These are phyloP conservation scores for Guadua angustifolia DNA, from an alignment of 176 grass and related monocot genomes.

Conservation along the genomic window DNA sequence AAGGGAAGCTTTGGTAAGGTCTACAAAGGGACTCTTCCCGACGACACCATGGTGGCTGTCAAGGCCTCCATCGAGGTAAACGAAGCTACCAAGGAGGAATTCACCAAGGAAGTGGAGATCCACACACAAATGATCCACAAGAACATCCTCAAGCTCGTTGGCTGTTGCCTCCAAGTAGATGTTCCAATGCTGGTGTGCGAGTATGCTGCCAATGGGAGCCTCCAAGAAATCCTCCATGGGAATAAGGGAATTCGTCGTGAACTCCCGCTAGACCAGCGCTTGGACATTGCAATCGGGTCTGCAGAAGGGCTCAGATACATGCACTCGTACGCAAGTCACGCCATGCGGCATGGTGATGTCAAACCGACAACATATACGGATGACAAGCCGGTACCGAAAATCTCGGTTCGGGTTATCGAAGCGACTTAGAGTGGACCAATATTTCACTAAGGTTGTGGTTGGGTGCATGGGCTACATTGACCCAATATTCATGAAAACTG, in stretches of 20 bases:
- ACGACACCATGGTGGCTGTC: too few species aligned
- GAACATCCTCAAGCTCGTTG: too few species aligned
- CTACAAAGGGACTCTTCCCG: too few species aligned
- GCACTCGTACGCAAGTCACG: neutral
- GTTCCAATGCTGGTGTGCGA: too few species aligned
- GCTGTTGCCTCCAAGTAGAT: too few species aligned
- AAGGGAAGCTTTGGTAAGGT: too few species aligned
- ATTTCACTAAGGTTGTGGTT: neutral
- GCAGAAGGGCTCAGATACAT: conserved; percentile 12
- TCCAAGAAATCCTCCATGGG: neutral
- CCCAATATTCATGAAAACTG: conserved; percentile 14
- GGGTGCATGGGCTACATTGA: conserved; percentile 5
- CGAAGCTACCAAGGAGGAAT: too few species aligned
- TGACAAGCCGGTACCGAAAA: neutral
- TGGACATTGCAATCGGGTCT: conserved; percentile 22
- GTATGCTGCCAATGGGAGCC: too few species aligned
- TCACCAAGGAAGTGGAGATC: too few species aligned
- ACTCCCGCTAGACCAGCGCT: neutral
- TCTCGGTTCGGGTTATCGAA: neutral
- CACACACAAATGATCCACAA: too few species aligned
- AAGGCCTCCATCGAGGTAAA: too few species aligned
- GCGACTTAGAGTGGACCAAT: neutral
- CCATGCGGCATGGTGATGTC: conserved; percentile 34
- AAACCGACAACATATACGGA: conserved; percentile 37
- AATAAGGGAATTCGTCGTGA: fast-evolving